phyloP scores from a whole-genome alignment of 2,329 filamentous ascomycete genomes.

The Fusarium multiceps region DNA sequence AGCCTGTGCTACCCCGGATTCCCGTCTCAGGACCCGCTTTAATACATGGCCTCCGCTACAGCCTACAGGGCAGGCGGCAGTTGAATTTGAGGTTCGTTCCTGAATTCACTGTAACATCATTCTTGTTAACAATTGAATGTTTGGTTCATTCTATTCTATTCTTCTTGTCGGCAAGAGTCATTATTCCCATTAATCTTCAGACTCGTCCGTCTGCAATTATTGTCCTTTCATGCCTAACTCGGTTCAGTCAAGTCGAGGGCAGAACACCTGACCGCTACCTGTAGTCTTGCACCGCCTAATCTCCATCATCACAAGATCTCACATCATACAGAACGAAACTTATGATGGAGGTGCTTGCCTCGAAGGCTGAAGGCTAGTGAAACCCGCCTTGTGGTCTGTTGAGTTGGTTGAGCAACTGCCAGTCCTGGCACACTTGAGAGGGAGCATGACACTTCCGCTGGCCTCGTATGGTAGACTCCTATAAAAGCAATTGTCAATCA shows the following conservation, averaged over 20 bases:
- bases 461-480: slow-evolving; percentile 49
- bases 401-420: slow-evolving; percentile 46
- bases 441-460: slow-evolving; percentile 44
- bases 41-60: not conserved
- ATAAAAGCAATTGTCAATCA: slow-evolving; percentile 5
- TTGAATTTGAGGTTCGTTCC: not conserved
- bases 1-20: slow-evolving; percentile 41
- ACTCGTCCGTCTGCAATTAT: not conserved
- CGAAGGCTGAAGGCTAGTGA: slow-evolving; percentile 49
- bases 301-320: slow-evolving; percentile 15
- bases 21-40: slow-evolving; percentile 7
- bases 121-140: not conserved
- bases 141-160: slow-evolving; percentile 1
- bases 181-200: not conserved
- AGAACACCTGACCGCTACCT: slow-evolving; percentile 16
- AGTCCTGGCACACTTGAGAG: slow-evolving; percentile 34
- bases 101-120: not conserved
- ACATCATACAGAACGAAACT: not conserved
- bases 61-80: slow-evolving; percentile 18
- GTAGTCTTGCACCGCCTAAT: not conserved
- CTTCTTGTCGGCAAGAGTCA: not conserved
- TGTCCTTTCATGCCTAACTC: not conserved
- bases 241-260: not conserved
- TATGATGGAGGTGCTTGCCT: slow-evolving; percentile 25
- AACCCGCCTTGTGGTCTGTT: slow-evolving; percentile 46